Conservation (phyloP, 129 eudicot species). For the Pulicaria dysenterica region DNA sequence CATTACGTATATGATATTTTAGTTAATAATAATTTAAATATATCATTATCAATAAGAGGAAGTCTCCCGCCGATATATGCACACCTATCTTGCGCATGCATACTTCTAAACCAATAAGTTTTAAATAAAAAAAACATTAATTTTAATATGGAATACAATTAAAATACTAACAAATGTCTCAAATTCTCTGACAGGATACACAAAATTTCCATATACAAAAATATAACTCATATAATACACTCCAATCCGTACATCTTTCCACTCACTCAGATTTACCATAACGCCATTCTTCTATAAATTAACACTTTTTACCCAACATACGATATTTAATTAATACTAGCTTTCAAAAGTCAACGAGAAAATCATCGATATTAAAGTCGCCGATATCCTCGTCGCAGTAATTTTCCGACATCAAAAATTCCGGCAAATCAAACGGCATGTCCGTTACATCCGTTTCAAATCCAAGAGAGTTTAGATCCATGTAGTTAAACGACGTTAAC, state of each 20-base stretch:
- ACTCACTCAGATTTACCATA: slow-evolving; percentile 14
- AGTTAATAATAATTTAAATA: too few relatives aligned
- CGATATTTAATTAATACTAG: slow-evolving; percentile 10
- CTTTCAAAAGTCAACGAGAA: slow-evolving; percentile 46
- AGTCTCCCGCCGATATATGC: too few relatives aligned
- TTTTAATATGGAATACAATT: not conserved
- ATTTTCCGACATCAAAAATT: slow-evolving; percentile 32
- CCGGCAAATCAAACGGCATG: slow-evolving; percentile 47
- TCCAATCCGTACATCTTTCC: slow-evolving; percentile 20
- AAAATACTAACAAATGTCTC: slow-evolving; percentile 10
- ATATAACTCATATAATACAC: slow-evolving; percentile 19
- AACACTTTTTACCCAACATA: slow-evolving; percentile 23
- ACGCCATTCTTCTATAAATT: slow-evolving; percentile 17
- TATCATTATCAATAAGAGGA: too few relatives aligned
- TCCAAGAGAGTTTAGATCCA: slow-evolving; percentile 37
- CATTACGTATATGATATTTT: too few relatives aligned
- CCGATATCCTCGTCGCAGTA: slow-evolving; percentile 44
- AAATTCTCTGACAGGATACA: slow-evolving; percentile 6
- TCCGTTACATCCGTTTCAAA: slow-evolving; percentile 39
- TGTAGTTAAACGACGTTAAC: slow-evolving; percentile 37
- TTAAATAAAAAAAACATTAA: not conserved
- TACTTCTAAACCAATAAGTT: too few relatives aligned
- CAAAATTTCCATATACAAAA: slow-evolving; percentile 27
- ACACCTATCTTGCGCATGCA: too few relatives aligned
- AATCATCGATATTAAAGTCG: slow-evolving; percentile 54